Conservation (phyloP, 2,329 filamentous ascomycete species). For the Truncatella angustata region DNA sequence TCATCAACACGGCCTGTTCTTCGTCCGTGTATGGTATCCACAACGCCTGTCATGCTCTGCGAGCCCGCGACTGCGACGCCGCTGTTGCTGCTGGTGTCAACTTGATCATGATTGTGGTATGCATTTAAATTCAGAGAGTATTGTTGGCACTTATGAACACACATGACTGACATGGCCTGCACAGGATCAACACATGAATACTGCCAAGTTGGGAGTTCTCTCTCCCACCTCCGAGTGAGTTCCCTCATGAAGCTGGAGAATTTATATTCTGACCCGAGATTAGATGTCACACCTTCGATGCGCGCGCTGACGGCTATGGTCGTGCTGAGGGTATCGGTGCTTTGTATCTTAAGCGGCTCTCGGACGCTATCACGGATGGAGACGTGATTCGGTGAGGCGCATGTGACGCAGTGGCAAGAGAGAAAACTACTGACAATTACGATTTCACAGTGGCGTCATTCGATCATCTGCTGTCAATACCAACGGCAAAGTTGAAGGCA, state of each 20-base stretch:
- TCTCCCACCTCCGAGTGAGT: slow-evolving; percentile 6
- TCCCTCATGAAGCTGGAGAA: not conserved
- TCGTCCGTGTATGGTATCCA: not conserved
- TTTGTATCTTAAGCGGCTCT: slow-evolving; percentile 23
- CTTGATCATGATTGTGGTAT: not conserved
- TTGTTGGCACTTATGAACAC: no score
- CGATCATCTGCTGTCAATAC: slow-evolving; percentile 24
- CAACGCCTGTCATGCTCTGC: not conserved
- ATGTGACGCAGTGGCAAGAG: no score
- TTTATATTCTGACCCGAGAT: no score
- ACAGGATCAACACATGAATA: slow-evolving; percentile 3
- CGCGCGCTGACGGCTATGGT: slow-evolving; percentile 5
- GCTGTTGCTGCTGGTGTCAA: not conserved
- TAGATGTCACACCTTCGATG: slow-evolving; percentile 9
- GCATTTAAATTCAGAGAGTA: not conserved
- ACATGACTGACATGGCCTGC: not conserved
- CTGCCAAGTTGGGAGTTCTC: slow-evolving; percentile 4
- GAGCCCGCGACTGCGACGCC: not conserved
- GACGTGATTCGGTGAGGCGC: slow-evolving; percentile 23
- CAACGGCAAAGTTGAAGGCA: slow-evolving; percentile 25
- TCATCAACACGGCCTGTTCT: slow-evolving; percentile 2
- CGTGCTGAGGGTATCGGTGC: slow-evolving; percentile 6
- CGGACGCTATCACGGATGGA: slow-evolving; percentile 24
- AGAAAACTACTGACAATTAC: not conserved
- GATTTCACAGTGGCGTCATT: slow-evolving; percentile 14